Percentiles rank a stretch among this genome's conserved stretches.
Conservation (phyloP, 2,329 filamentous ascomycete genomes). For the Metarhizium anisopliae region DNA sequence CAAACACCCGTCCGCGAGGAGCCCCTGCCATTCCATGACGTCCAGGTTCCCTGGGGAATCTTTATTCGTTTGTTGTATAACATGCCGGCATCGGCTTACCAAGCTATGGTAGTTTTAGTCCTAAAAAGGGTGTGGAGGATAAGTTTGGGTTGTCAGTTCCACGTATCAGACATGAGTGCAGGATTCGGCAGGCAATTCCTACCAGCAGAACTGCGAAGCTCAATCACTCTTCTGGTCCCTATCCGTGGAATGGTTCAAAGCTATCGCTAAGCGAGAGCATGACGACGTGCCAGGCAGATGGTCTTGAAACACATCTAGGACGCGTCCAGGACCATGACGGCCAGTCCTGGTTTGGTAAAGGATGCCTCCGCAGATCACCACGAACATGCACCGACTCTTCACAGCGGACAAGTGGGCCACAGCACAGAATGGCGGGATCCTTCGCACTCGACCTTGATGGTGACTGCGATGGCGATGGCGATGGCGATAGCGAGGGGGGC, state of each 20-base stretch:
- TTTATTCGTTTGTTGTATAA: neutral
- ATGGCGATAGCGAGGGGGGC: neutral
- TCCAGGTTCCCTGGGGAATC: neutral
- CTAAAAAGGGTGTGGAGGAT: neutral
- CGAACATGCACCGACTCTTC: neutral
- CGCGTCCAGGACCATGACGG: too few species aligned
- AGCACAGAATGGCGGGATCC: neutral
- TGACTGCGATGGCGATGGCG: neutral
- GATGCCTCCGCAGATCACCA: too few species aligned
- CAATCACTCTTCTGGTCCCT: neutral
- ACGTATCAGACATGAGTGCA: neutral
- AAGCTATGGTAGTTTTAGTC: neutral
- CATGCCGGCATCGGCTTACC: neutral
- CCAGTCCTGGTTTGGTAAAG: too few species aligned
- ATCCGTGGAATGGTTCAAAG: neutral
- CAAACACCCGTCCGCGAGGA: neutral
- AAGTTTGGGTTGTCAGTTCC: too few species aligned
- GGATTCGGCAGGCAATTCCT: neutral
- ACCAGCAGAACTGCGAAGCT: neutral
- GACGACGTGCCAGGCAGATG: too few species aligned
- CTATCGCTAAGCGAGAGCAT: too few species aligned
- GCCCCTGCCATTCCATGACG: neutral
- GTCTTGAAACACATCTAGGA: too few species aligned
- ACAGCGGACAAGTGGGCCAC: neutral
- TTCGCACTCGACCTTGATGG: neutral